Percentiles rank a stretch among this genome's conserved stretches.
Evolutionary conservation across 768 basidiomycete genomes (phyloP).

Genomic region (Termitomyces sp.): DNA sequence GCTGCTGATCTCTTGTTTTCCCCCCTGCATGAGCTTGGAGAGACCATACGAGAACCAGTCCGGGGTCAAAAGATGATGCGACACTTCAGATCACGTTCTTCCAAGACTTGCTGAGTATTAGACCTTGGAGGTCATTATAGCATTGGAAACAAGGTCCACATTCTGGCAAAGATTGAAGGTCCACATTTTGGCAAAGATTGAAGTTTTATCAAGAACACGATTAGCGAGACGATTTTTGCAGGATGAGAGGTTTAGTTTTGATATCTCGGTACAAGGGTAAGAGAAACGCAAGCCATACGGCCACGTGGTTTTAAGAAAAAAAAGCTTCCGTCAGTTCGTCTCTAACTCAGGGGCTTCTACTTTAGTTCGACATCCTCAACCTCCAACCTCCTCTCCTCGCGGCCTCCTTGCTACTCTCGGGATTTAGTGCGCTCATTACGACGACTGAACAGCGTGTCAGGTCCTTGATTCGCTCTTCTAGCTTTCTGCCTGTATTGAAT

Average conservation of each 20-base stretch:
- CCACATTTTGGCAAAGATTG: no score
- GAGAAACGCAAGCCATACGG: not conserved
- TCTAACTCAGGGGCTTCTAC: constrained; percentile 24
- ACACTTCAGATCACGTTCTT: not conserved
- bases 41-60: not conserved
- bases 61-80: not conserved
- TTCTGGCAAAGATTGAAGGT: no score
- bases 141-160: not conserved
- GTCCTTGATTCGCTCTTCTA: not conserved
- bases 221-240: not conserved
- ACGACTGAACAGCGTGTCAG: not conserved
- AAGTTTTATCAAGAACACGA: not conserved
- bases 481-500: not conserved
- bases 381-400: constrained; percentile 11
- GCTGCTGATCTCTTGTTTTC: not conserved
- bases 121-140: not conserved
- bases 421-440: constrained; percentile 2
- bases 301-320: constrained; percentile 26
- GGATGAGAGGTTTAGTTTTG: not conserved
- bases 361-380: constrained; percentile 13
- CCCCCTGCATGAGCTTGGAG: not conserved
- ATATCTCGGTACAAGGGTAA: not conserved
- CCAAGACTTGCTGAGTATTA: not conserved
- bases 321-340: constrained; percentile 21
- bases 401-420: not conserved